Evolutionary conservation across 2,329 filamentous ascomycete species (phyloP), one percentile per base, ranked within the genome.

Genomic region (Fusarium caatingaense): DNA sequence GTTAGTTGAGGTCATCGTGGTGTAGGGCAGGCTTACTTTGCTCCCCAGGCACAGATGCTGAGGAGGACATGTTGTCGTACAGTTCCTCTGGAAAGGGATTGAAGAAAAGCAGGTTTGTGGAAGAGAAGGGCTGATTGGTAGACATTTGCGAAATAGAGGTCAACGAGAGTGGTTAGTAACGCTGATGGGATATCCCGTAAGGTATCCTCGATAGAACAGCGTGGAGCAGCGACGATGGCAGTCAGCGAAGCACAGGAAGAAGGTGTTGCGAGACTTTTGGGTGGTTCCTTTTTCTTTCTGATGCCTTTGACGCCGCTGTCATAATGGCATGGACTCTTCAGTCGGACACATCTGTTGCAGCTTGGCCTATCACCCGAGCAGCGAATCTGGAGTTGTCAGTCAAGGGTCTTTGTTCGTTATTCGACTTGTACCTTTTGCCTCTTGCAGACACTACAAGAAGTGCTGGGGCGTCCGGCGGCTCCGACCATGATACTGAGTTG

Each of bases 31-130:
- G 6, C 64, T 32, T 47, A 73, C 71, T 68, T 73, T 6, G 71
- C 71, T 13, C 71, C 71, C 68, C 68, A 73, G 0, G 68, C 71
- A 5, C 60, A 73, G 0, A 73, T 44, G 3, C 71, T 68, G 0
- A 73, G 42, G 6, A 73, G 37, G 0, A 73, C 10, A 8, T 73
- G 71, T 12, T 46, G 13, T 1, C 23, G 42, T 2, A 56, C 9
- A 0, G 47, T 51, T 0, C 27, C 47, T 0, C n/a, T 21, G 2
- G 41, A 8, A 4, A 72, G 21, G 0, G 62, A 65, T 0, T 57
- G 41, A 0, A 62, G 0, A 6, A 73, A 73, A 0, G 8, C 23
- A 5, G 3, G 0, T 20, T 49, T 70, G 5, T 69, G 54, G 0
- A 73, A 13, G 1, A 73, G n/a, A 2, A 73, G 50, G 12, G 45